A percentile compares a stretch with the other conserved stretches of the same genome.
These are phyloP conservation scores for Debaryomyces castellii DNA, from an alignment of 805 yeast genomes.

Conservation along the genomic window DNA sequence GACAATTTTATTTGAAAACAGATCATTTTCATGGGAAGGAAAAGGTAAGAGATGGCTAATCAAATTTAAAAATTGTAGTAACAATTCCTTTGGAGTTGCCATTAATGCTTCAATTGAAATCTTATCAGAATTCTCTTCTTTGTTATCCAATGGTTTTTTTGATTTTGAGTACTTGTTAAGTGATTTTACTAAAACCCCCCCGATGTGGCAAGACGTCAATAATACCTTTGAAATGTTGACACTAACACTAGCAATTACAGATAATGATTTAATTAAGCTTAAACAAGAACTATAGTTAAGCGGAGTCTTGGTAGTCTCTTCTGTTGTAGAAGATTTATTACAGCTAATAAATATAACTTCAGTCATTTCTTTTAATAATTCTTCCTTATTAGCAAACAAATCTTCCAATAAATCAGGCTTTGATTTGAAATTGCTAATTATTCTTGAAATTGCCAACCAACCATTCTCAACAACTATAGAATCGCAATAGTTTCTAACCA, in stretches of 20 bases:
- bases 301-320: constrained; percentile 18
- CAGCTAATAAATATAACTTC: constrained; percentile 24
- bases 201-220: constrained; percentile 48
- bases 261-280: constrained; percentile 43
- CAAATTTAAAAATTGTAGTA: constrained; percentile 54
- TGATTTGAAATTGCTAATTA: constrained; percentile 48
- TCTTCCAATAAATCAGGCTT: constrained; percentile 46
- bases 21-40: constrained; percentile 23
- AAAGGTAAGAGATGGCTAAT: constrained; percentile 60
- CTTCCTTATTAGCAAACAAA: constrained; percentile 26
- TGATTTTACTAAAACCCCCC: constrained; percentile 47
- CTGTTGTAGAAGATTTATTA: constrained; percentile 21
- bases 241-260: constrained; percentile 42
- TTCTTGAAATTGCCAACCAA: constrained; percentile 62
- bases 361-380: constrained; percentile 21
- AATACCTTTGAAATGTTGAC: constrained; percentile 44
- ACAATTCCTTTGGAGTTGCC: constrained; percentile 68
- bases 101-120: constrained; percentile 58
- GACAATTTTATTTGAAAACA: constrained; percentile 26
- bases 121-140: constrained; percentile 4
- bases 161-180: constrained; percentile 50
- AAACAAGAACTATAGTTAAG: constrained; percentile 39
- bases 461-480: constrained; percentile 58
- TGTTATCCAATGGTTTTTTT: too few species aligned
- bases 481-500: constrained; percentile 57